These are phyloP conservation scores for Leccinum boreale DNA, from an alignment of 768 basidiomycete genomes.

Conservation along the genomic window DNA sequence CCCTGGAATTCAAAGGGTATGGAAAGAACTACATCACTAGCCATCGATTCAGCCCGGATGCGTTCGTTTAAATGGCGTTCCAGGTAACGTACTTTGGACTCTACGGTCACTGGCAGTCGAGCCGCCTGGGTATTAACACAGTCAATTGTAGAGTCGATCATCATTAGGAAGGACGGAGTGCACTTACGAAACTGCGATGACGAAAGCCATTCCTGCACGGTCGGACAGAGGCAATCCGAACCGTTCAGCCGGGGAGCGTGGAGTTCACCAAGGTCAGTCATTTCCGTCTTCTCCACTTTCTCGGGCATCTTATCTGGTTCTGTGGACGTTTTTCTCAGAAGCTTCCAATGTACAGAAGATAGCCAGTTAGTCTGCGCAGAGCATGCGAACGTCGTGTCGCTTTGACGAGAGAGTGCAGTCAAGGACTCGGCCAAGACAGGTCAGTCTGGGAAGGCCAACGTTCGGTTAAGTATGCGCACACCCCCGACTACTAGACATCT, in stretches of 20 bases:
- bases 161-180: slow-evolving; percentile 79
- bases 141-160: background rate
- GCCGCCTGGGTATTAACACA: background rate
- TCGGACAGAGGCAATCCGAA: slow-evolving; percentile 90
- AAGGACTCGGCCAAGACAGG: slow-evolving; percentile 92
- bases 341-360: slow-evolving; percentile 67
- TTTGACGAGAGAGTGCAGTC: slow-evolving; percentile 84
- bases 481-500: slow-evolving; percentile 53
- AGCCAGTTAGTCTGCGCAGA: slow-evolving; percentile 60
- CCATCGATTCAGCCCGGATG: slow-evolving; percentile 94
- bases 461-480: slow-evolving; percentile 3
- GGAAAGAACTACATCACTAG: slow-evolving; percentile 95
- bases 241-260: slow-evolving; percentile 83
- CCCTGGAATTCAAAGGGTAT: slow-evolving; percentile 88
- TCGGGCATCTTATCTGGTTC: background rate
- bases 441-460: slow-evolving; percentile 23
- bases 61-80: slow-evolving; percentile 98
- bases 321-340: slow-evolving; percentile 84
- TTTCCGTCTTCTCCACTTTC: background rate
- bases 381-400: slow-evolving; percentile 85
- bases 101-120: slow-evolving; percentile 65
- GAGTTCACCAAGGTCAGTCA: slow-evolving; percentile 72
- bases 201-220: slow-evolving; percentile 93
- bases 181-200: slow-evolving; percentile 98
- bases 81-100: slow-evolving; percentile 94